Evolutionary conservation across 2,329 filamentous ascomycete species (phyloP), one percentile per base, ranked within the genome.

Genomic region (Microdochium nivale): DNA sequence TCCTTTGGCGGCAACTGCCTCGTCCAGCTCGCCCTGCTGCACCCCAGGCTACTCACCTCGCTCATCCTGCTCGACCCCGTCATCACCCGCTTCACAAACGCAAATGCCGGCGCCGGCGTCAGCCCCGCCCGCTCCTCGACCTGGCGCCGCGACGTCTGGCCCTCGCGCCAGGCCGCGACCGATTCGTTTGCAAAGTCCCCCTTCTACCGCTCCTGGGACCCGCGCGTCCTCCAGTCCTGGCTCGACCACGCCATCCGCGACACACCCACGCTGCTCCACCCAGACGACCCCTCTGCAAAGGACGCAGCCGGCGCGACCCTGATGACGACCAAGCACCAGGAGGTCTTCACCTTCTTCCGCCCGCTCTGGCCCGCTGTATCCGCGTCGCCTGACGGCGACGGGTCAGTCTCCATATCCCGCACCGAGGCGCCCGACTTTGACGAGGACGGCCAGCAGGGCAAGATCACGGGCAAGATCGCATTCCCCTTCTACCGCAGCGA

Each of bases 1-100:
- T 95, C 89, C 59, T 91, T 95, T 75, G 92, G 92, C 59, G 90
- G 79, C 57, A 81, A 80, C 63, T 80, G 87, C 53, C 76, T 96
- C 51, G 76, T 80, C 51, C 83, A 89, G 59, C 74, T 92, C 16
- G 74, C 88, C 3, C 72, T 92, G 11, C 78, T 90, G 58, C 87
- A 96, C 67, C 90, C 92, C 1, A 86, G 90, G 8, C 80, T 96
- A 21, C 77, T 96, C 56, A 79, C 83, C 55, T 80, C 81, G 8
- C 69, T 96, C 7, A 74, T 95, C 46, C 78, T 95, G 30, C 72
- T 96, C n/a, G 91, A 96, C 63, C 90, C 91, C 0, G 87, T 94
- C 55, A 85, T 96, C 58, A 77, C 81, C 49, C 53, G 67, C 72
- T 66, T 73, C 75, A 59, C 59, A 67, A 60, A 64, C 55, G 32